Evolutionary conservation across 1,284 basidiomycete genomes (phyloP).

Genomic region (Puccinia brachypodii): DNA sequence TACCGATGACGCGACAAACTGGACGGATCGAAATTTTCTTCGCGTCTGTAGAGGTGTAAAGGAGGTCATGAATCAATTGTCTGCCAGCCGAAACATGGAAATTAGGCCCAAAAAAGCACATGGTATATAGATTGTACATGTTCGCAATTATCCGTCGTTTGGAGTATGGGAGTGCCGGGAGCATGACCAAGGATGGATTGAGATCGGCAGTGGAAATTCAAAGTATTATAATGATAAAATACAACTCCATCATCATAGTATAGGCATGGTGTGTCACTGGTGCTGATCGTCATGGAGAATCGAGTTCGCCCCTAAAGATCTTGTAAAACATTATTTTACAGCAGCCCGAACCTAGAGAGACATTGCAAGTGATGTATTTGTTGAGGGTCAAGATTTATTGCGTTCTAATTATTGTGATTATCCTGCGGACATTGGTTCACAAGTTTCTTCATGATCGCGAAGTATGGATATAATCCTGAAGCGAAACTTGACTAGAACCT

Average conservation of each 20-base stretch:
- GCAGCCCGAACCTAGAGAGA: not conserved
- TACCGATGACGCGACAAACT: not conserved
- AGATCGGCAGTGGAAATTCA: conserved; percentile 1
- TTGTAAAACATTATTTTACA: no score
- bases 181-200: not conserved
- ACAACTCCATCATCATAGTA: not conserved
- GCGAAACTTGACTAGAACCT: not conserved
- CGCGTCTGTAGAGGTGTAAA: not conserved
- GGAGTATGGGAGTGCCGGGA: not conserved
- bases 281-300: no score
- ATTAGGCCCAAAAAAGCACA: not conserved
- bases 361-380: not conserved
- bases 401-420: no score
- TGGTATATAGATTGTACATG: not conserved
- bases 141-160: not conserved
- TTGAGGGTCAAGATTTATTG: not conserved
- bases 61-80: not conserved
- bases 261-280: not conserved
- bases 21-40: not conserved
- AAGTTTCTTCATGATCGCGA: no score
- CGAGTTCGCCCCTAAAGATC: not conserved
- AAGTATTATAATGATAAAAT: no score
- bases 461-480: not conserved
- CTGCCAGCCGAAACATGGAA: not conserved
- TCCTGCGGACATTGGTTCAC: no score